These are phyloP conservation scores for Dinochytrium kinnereticum DNA, from an alignment of 371 early-diverging fungal genomes.

Conservation along the genomic window DNA sequence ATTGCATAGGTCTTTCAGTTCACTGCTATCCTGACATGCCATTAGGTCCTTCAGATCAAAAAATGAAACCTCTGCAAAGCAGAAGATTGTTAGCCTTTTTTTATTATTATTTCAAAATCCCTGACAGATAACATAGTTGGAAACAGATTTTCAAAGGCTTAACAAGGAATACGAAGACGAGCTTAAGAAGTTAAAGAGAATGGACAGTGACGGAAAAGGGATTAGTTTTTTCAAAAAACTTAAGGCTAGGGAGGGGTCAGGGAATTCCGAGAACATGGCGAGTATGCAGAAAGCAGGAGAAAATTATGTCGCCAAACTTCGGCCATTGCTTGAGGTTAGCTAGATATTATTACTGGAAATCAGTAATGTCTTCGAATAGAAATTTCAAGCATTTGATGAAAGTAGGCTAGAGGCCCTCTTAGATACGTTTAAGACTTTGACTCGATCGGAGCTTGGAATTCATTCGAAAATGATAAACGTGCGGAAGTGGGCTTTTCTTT, in stretches of 20 bases:
- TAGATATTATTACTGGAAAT: too few relatives aligned
- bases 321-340: conserved; percentile 6
- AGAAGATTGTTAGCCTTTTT: neutral
- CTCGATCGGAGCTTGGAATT: neutral
- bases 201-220: conserved; percentile 24
- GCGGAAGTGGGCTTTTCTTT: neutral
- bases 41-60: neutral
- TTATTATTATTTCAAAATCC: neutral
- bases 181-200: conserved; percentile 24
- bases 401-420: neutral
- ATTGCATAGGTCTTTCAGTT: too few relatives aligned
- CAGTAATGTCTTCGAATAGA: too few relatives aligned
- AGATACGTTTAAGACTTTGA: neutral
- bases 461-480: neutral
- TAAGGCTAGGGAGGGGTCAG: conserved; percentile 17
- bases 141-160: conserved; percentile 22
- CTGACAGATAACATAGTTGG: conserved; percentile 8
- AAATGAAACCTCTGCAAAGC: neutral
- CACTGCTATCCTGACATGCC: neutral
- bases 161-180: conserved; percentile 30
- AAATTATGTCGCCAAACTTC: neutral
- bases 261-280: conserved; percentile 13
- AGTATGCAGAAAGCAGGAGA: conserved; percentile 3
- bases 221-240: conserved; percentile 27
- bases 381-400: conserved; percentile 2